These are phyloP conservation scores for Melastoma malabathricum DNA, from an alignment of 345 rosid genomes.

Conservation along the genomic window DNA sequence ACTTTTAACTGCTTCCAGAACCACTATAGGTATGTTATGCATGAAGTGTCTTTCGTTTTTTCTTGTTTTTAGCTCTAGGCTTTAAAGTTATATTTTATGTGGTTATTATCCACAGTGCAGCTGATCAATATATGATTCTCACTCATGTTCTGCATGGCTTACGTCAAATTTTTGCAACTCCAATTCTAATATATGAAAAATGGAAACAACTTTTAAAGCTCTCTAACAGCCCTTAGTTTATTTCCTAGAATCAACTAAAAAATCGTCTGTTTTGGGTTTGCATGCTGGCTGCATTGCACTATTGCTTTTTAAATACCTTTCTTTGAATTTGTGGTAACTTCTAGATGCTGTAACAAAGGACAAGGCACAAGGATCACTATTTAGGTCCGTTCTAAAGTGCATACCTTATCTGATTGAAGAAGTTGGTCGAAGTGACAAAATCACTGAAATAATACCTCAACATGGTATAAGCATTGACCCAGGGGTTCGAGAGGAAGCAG, in stretches of 20 bases:
- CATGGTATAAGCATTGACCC: conserved; percentile 98
- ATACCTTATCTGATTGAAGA: conserved; percentile 93
- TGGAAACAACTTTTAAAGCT: too few species aligned
- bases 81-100: neutral
- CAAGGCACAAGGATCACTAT: conserved; percentile 91
- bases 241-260: too few species aligned
- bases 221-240: too few species aligned
- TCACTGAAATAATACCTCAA: conserved; percentile 95
- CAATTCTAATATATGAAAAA: too few species aligned
- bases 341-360: conserved; percentile 95
- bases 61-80: neutral
- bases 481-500: conserved; percentile 99
- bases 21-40: conserved; percentile 48
- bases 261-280: too few species aligned
- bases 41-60: neutral
- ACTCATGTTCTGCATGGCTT: too few species aligned
- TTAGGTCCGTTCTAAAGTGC: conserved; percentile 87
- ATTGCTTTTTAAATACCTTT: too few species aligned
- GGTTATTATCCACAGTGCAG: too few species aligned
- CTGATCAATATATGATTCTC: too few species aligned
- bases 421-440: conserved; percentile 96
- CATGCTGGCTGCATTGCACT: too few species aligned
- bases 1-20: conserved; percentile 81
- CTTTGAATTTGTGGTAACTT: neutral
- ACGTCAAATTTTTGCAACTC: too few species aligned